Percentiles rank a stretch among this genome's conserved stretches.
These are phyloP conservation scores for Triticum timopheevii DNA, from an alignment of 176 grass and related monocot species.

Conservation along the genomic window DNA sequence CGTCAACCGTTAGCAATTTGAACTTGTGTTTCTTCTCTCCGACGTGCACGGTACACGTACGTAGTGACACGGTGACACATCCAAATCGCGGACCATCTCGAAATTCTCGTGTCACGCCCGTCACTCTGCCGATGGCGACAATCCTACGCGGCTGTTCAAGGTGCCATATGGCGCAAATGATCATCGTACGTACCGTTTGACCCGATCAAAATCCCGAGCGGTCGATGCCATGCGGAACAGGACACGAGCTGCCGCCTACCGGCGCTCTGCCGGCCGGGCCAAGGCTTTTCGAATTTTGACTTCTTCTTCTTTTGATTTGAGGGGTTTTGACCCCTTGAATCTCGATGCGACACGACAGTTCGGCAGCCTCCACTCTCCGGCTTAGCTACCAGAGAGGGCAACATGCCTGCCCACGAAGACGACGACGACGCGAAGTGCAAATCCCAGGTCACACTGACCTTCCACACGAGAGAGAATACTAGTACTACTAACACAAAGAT, in stretches of 20 bases:
- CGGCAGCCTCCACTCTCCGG: neutral
- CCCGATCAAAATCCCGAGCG: neutral
- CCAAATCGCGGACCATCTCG: neutral
- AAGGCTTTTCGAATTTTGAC: neutral
- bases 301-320: neutral
- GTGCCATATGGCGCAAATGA: neutral
- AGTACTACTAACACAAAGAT: no score
- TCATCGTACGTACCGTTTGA: neutral
- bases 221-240: neutral
- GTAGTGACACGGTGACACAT: neutral
- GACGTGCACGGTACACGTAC: no score
- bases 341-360: neutral
- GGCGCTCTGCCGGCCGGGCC: neutral
- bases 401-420: neutral
- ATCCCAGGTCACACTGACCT: neutral
- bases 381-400: neutral
- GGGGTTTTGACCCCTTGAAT: slow-evolving; percentile 10
- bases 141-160: neutral
- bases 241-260: neutral
- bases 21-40: neutral
- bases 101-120: neutral
- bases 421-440: neutral
- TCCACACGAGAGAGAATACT: neutral
- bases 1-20: neutral
- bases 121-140: neutral